Percentiles rank a stretch among this genome's conserved stretches.
Evolutionary conservation across 805 yeast genomes (phyloP).

Genomic region (Candida saitoana): DNA sequence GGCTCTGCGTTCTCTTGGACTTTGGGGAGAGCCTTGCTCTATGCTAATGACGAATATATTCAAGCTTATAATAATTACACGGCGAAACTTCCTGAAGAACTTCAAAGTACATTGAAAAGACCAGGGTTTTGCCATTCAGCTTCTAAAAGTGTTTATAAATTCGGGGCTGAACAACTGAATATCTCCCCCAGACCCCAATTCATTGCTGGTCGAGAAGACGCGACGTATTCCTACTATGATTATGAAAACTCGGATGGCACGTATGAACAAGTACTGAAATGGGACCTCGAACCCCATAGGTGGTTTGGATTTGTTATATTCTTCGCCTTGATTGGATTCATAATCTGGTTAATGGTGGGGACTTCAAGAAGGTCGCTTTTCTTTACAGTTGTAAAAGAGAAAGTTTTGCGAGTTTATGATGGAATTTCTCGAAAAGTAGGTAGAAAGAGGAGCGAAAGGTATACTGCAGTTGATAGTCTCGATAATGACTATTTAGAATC

Average conservation of each 20-base stretch:
- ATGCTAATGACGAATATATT: slow-evolving; percentile 53
- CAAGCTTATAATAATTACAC: slow-evolving; percentile 37
- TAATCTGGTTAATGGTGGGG: slow-evolving; percentile 33
- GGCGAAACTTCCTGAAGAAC: not conserved
- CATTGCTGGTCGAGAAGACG: slow-evolving; percentile 13
- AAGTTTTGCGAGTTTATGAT: not conserved
- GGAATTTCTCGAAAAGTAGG: not conserved
- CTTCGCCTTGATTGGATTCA: slow-evolving; percentile 18
- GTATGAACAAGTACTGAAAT: slow-evolving; percentile 31
- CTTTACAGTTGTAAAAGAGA: slow-evolving; percentile 3
- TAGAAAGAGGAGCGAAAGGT: not conserved
- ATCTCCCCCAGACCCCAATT: slow-evolving; percentile 42
- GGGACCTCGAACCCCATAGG: slow-evolving; percentile 43
- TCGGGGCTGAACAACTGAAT: slow-evolving; percentile 51
- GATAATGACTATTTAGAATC: slow-evolving; percentile 3
- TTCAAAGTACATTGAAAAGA: slow-evolving; percentile 11
- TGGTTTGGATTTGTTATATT: slow-evolving; percentile 37
- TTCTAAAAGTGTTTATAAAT: slow-evolving; percentile 41
- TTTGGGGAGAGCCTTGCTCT: slow-evolving; percentile 56
- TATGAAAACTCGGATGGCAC: slow-evolving; percentile 26
- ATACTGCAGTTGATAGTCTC: not conserved
- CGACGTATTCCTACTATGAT: slow-evolving; percentile 22
- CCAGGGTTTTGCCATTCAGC: slow-evolving; percentile 50
- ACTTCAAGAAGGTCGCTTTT: slow-evolving; percentile 16
- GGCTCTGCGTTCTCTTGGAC: slow-evolving; percentile 53